phyloP scores from a whole-genome alignment of 2,329 filamentous ascomycete genomes.

The Pseudofabraea citricarpa region DNA sequence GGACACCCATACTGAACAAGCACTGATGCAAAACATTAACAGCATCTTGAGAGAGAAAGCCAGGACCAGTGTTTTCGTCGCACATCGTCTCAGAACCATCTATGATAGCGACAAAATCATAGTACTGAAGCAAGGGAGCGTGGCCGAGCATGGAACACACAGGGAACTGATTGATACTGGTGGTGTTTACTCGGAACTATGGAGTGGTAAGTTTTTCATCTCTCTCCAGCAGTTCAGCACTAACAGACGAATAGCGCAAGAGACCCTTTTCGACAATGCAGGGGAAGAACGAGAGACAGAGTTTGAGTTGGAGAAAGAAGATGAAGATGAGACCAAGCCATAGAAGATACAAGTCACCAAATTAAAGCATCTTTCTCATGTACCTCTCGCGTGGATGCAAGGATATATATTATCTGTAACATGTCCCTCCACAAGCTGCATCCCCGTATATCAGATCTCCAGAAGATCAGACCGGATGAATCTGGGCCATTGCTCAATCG shows the following conservation, averaged over 20 bases:
- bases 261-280: constrained; percentile 50
- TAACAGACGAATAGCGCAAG: constrained; percentile 46
- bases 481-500: no score
- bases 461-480: not conserved
- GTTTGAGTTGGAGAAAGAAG: constrained; percentile 11
- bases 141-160: constrained; percentile 89
- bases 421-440: not conserved
- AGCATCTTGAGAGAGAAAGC: constrained; percentile 83
- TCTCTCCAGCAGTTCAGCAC: constrained; percentile 1
- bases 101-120: constrained; percentile 92
- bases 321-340: constrained; percentile 7
- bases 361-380: no score
- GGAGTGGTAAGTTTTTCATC: constrained; percentile 63
- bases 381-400: no score
- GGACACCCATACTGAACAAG: constrained; percentile 90
- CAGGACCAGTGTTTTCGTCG: constrained; percentile 90
- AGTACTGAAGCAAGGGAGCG: constrained; percentile 75
- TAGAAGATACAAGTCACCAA: constrained; percentile 2
- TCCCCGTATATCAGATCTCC: not conserved
- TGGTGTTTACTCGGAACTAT: constrained; percentile 83
- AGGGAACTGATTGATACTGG: constrained; percentile 72
- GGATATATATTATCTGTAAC: not conserved
- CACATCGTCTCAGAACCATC: constrained; percentile 87
- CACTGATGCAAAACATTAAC: constrained; percentile 87
- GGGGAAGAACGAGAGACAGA: constrained; percentile 34